Base-by-base conservation (phyloP, 2,329 filamentous ascomycete genomes). In the Cladosporium cucumerinum region DNA sequence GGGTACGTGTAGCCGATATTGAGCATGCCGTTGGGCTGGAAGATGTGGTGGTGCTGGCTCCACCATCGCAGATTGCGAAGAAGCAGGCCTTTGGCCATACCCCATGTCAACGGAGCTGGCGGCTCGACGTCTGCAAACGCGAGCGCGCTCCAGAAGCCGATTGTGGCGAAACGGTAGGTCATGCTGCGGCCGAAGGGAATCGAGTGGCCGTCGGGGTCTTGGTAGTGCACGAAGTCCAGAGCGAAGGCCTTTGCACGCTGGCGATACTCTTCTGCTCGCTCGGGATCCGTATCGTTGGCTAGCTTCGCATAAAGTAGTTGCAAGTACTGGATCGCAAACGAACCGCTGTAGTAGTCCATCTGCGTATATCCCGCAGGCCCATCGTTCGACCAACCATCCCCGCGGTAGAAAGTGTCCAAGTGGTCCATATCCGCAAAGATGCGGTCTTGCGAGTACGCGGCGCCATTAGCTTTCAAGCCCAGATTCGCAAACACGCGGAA, bases 311-410 rank as follows among this genome's bases (percentile, higher is more conserved):
- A 94, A 0, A 93, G 80, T 0, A 94, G 83, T 74, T 94, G 90
- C 5, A 93, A 79, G 70, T 91, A 91, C 70, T 93, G 90, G 64
- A 93, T 94, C 1, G 90, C 91, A 73, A 93, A 93, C 65, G 88
- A 91, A 11, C 89, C 90, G 0, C 89, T 92, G 76, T 93, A 94
- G 73, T 93, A 93, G 75, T 93, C 90, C 87, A 93, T 92, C 76
- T 93, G 90, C 65, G 91, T 89, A 65, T 93, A 91, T 16, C 87
- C 87, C 71, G 89, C 87, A 0, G 91, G 91, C 0, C 91, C 91
- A 73, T 94, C 91, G 70, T 93, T 74, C 2, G 88, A 92, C 91
- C 91, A 94, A 0, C 91, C 90, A 54, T 87, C 88, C 6, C 90
- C 90, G n/a, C 90, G 86, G 73, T 93, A 92, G 75, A 93, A 94